Conservation (phyloP, 1,284 basidiomycete genomes). For the Microbotryum violaceum region DNA sequence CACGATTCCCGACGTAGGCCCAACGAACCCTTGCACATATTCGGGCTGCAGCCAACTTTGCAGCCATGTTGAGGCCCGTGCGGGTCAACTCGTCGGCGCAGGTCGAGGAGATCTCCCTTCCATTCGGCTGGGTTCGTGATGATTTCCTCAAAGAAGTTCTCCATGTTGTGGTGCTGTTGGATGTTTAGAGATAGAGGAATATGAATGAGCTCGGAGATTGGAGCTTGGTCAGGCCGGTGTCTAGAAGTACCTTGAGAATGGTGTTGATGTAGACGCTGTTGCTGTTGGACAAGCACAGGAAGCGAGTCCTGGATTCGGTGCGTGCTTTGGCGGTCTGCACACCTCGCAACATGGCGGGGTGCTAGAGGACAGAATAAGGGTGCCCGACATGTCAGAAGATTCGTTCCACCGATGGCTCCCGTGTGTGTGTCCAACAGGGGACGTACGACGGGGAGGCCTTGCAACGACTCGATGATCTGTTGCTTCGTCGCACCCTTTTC, state of each 20-base stretch:
- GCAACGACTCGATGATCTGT: constrained; percentile 69
- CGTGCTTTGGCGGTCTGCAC: constrained; percentile 64
- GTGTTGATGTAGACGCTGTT: constrained; percentile 88
- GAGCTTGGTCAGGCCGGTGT: not conserved
- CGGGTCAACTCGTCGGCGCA: constrained; percentile 59
- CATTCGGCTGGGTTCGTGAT: constrained; percentile 90
- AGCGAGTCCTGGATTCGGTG: constrained; percentile 58
- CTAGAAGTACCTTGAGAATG: constrained; percentile 60
- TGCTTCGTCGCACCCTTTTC: constrained; percentile 58
- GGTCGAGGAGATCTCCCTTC: constrained; percentile 65
- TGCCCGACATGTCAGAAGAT: not conserved
- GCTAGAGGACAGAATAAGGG: constrained; percentile 49
- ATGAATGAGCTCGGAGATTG: not conserved
- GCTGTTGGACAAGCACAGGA: constrained; percentile 88
- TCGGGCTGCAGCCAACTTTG: constrained; percentile 79
- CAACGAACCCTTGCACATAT: constrained; percentile 89
- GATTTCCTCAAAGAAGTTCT: constrained; percentile 70
- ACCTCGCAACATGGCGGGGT: constrained; percentile 91
- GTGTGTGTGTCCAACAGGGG: not conserved
- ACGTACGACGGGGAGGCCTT: constrained; percentile 78
- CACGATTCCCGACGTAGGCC: not conserved
- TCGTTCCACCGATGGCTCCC: not conserved
- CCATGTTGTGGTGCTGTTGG: constrained; percentile 63
- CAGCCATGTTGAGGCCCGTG: constrained; percentile 71
- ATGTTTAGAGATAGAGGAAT: not conserved